These are phyloP conservation scores for Metschnikowia peoriensis DNA, from an alignment of 805 yeast species.

Conservation along the genomic window DNA sequence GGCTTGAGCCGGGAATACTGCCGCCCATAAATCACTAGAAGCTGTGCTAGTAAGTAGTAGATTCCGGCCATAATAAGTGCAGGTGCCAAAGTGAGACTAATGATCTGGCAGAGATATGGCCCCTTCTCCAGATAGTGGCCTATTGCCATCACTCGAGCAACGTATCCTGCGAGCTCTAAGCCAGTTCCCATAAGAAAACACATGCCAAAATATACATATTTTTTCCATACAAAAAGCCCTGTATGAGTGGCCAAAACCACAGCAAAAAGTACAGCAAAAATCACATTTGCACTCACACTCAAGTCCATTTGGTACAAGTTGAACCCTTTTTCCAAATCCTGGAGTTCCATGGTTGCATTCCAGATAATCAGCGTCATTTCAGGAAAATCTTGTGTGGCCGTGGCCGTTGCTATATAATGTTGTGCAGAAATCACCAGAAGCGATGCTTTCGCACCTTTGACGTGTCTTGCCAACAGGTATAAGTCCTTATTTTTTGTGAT, in stretches of 20 bases:
- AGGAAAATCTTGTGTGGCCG: slow-evolving; percentile 21
- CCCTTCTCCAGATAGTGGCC: slow-evolving; percentile 21
- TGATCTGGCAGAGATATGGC: slow-evolving; percentile 60
- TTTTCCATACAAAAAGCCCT: slow-evolving; percentile 38
- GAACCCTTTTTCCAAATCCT: slow-evolving; percentile 20
- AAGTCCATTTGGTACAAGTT: slow-evolving; percentile 19
- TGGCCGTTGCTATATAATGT: slow-evolving; percentile 23
- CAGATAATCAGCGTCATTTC: slow-evolving; percentile 18
- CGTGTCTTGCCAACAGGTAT: slow-evolving; percentile 16
- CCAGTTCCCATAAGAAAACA: slow-evolving; percentile 55
- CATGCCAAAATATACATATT: slow-evolving; percentile 65
- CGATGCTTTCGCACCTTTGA: slow-evolving; percentile 23
- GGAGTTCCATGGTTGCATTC: slow-evolving; percentile 22
- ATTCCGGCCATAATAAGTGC: slow-evolving; percentile 84
- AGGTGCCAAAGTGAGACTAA: slow-evolving; percentile 74
- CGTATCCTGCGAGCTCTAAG: slow-evolving; percentile 67
- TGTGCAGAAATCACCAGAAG: slow-evolving; percentile 21
- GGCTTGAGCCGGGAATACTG: slow-evolving; percentile 53
- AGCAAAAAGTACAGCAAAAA: slow-evolving; percentile 18
- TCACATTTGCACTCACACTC: slow-evolving; percentile 12
- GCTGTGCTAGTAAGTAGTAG: slow-evolving; percentile 67
- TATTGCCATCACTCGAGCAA: slow-evolving; percentile 53
- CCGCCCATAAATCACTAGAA: slow-evolving; percentile 51
- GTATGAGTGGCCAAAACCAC: slow-evolving; percentile 15
- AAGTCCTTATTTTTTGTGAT: slow-evolving; percentile 17